Conservation (phyloP, 164 flowering plant species). For the Saururus chinensis region DNA sequence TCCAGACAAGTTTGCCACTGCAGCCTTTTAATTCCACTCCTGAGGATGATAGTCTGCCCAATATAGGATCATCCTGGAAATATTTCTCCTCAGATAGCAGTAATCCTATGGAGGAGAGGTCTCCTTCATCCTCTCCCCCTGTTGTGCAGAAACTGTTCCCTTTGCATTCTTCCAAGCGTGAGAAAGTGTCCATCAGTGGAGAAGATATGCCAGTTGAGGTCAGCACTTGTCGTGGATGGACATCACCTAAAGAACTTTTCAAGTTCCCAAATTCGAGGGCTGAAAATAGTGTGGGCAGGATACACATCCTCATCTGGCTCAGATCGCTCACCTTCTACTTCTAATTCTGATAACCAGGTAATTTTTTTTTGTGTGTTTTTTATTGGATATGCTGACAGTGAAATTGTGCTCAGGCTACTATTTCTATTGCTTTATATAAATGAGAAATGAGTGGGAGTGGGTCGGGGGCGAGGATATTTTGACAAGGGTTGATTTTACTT, state of each 20-base stretch:
- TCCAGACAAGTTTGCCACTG: conserved; percentile 37
- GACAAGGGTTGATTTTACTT: too few species aligned
- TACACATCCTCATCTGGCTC: conserved; percentile 75
- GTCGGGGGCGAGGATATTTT: too few species aligned
- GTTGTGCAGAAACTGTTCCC: conserved; percentile 63
- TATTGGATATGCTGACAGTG: too few species aligned
- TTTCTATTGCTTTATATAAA: too few species aligned
- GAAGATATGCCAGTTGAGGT: conserved; percentile 28
- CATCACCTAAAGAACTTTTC: conserved; percentile 49
- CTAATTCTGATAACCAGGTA: conserved; percentile 77
- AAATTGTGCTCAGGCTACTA: too few species aligned
- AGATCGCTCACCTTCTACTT: conserved; percentile 81
- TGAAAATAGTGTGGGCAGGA: conserved; percentile 36
- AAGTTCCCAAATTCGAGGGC: conserved; percentile 28
- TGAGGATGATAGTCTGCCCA: conserved; percentile 53
- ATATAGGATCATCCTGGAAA: conserved; percentile 41
- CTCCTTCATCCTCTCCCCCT: conserved; percentile 76
- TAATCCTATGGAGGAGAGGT: conserved; percentile 62
- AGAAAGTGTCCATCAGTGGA: conserved; percentile 23
- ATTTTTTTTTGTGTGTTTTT: not conserved
- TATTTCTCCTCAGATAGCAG: conserved; percentile 85
- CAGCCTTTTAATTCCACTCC: conserved; percentile 68
- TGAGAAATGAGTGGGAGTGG: too few species aligned
- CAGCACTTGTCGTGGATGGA: conserved; percentile 29
- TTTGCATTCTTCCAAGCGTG: conserved; percentile 37